A percentile compares a stretch with the other conserved stretches of the same genome.
Evolutionary conservation across 2,329 filamentous ascomycete species (phyloP).

Genomic region (Fusarium floridanum): DNA sequence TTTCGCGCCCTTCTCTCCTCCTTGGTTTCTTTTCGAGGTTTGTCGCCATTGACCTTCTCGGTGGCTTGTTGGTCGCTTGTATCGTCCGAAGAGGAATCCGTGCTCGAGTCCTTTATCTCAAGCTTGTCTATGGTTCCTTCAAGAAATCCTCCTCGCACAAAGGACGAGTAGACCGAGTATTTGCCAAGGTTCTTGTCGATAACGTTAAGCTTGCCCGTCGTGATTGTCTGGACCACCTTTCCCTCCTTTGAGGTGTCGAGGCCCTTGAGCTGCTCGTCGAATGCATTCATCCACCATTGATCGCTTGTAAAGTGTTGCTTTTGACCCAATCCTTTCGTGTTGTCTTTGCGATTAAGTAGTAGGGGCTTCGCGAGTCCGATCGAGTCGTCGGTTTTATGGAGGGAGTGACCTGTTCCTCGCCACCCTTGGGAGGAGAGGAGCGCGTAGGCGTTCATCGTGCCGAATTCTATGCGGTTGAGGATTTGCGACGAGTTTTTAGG

Average conservation of each 20-base stretch:
- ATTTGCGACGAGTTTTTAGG: background rate
- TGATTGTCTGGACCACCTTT: slow-evolving; percentile 68
- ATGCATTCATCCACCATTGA: slow-evolving; percentile 97
- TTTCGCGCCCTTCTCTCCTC: slow-evolving; percentile 56
- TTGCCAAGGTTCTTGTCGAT: slow-evolving; percentile 67
- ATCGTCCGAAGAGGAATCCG: slow-evolving; percentile 45
- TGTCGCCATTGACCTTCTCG: slow-evolving; percentile 21
- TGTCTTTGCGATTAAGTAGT: slow-evolving; percentile 84
- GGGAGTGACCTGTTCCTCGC: slow-evolving; percentile 88
- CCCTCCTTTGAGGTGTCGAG: slow-evolving; percentile 74
- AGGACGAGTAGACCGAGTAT: slow-evolving; percentile 82
- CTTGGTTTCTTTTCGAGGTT: slow-evolving; percentile 56
- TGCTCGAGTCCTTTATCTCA: slow-evolving; percentile 45
- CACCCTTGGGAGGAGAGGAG: slow-evolving; percentile 90
- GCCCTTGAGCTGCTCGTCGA: slow-evolving; percentile 89
- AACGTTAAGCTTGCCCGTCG: slow-evolving; percentile 66
- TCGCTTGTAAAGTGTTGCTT: slow-evolving; percentile 78
- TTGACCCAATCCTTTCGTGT: slow-evolving; percentile 84
- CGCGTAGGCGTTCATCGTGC: slow-evolving; percentile 82
- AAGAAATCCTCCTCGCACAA: slow-evolving; percentile 85
- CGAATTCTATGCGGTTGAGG: background rate
- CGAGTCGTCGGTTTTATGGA: slow-evolving; percentile 79
- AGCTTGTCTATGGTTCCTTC: slow-evolving; percentile 72
- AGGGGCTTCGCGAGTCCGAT: slow-evolving; percentile 87
- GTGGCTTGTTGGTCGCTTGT: slow-evolving; percentile 49